Evolutionary conservation across 2,329 filamentous ascomycete genomes (phyloP).

Genomic region (Penicillium oxalicum): DNA sequence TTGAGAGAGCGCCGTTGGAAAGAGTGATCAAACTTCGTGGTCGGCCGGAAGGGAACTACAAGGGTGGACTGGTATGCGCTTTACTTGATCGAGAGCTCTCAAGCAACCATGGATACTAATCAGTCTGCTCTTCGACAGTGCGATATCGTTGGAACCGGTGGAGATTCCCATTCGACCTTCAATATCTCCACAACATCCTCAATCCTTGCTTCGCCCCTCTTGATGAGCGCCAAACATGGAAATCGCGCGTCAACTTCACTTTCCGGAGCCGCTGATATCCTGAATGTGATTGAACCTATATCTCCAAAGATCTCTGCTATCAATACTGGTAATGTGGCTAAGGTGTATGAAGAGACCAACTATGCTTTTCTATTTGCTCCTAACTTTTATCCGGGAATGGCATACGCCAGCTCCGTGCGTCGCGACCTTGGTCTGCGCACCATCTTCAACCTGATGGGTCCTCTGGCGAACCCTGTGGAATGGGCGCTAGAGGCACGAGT

Average conservation of each 20-base stretch:
- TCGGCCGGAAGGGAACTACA: slow-evolving; percentile 65
- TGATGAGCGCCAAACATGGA: slow-evolving; percentile 89
- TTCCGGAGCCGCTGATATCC: slow-evolving; percentile 88
- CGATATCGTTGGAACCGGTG: slow-evolving; percentile 95
- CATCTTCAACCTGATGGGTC: slow-evolving; percentile 94
- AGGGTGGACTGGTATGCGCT: slow-evolving; percentile 69
- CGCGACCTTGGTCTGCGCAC: slow-evolving; percentile 88
- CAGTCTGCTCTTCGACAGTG: slow-evolving; percentile 43
- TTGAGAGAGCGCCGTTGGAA: slow-evolving; percentile 60
- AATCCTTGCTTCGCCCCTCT: slow-evolving; percentile 78
- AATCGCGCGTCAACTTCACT: slow-evolving; percentile 94
- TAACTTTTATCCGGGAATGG: slow-evolving; percentile 94
- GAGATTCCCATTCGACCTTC: slow-evolving; percentile 95
- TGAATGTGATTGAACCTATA: slow-evolving; percentile 66
- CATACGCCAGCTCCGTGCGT: slow-evolving; percentile 76
- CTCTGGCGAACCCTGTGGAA: slow-evolving; percentile 88
- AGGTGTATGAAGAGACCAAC: slow-evolving; percentile 73
- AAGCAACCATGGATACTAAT: background rate
- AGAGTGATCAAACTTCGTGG: slow-evolving; percentile 56
- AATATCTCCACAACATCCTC: slow-evolving; percentile 95
- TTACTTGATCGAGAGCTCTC: too few species aligned
- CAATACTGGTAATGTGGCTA: slow-evolving; percentile 61
- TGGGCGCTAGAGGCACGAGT: slow-evolving; percentile 79
- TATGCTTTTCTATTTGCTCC: slow-evolving; percentile 96
- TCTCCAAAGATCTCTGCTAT: slow-evolving; percentile 70